Conservation (phyloP, 352 stramenopile genomes). For the Globisporangium irregulare region DNA sequence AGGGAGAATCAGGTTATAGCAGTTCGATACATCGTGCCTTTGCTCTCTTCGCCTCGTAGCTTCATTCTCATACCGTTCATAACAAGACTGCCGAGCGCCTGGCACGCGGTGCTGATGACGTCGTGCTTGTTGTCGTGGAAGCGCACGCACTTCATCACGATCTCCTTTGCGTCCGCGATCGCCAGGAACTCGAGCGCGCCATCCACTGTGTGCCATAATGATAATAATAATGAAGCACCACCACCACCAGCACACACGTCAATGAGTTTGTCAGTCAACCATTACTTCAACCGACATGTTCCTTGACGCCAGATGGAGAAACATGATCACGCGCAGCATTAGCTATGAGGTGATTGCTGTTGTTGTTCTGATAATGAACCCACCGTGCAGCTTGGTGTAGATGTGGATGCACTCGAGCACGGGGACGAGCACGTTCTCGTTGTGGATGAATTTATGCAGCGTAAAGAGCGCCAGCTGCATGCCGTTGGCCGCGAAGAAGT, state of each 20-base stretch:
- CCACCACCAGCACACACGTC: background rate
- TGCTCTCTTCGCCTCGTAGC: too few species aligned
- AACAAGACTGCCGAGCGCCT: conserved; percentile 63
- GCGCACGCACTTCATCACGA: conserved; percentile 69
- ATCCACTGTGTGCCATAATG: conserved; percentile 33
- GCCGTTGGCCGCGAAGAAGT: conserved; percentile 63
- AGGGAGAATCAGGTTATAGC: too few species aligned
- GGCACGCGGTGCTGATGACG: conserved; percentile 57
- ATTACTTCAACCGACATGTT: background rate
- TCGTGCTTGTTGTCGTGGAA: conserved; percentile 80
- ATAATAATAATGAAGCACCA: background rate
- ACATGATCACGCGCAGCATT: background rate
- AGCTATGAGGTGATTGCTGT: background rate
- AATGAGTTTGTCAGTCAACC: background rate
- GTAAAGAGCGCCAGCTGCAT: conserved; percentile 70
- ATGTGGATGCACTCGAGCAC: conserved; percentile 67
- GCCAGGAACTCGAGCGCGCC: conserved; percentile 67
- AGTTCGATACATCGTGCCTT: too few species aligned
- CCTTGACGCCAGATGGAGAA: background rate
- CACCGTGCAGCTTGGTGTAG: conserved; percentile 72
- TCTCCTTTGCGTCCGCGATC: conserved; percentile 44
- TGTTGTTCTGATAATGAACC: background rate
- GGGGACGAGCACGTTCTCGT: conserved; percentile 56
- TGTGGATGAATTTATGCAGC: conserved; percentile 74
- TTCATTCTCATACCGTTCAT: conserved; percentile 50